Conservation (phyloP, 2,329 filamentous ascomycete species). For the Sarocladium brachiariae region DNA sequence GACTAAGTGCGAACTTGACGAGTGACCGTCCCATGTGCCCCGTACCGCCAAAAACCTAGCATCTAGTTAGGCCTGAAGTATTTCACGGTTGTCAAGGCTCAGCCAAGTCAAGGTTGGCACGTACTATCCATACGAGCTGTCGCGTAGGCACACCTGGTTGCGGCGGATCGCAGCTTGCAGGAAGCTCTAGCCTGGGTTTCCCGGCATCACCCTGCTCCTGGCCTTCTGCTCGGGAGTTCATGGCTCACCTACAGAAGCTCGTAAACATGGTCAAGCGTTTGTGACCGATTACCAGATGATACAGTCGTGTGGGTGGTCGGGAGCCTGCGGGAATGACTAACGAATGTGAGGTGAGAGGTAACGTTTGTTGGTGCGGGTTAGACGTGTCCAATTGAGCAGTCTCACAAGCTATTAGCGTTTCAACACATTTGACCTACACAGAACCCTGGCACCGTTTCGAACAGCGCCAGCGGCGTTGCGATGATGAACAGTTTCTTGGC, state of each 20-base stretch:
- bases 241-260: slow-evolving; percentile 9
- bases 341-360: no score
- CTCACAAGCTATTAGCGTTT: neutral
- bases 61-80: slow-evolving; percentile 7
- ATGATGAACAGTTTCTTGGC: no score
- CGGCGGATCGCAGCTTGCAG: slow-evolving; percentile 81
- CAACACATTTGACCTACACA: no score
- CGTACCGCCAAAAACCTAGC: slow-evolving; percentile 85
- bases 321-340: no score
- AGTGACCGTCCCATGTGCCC: slow-evolving; percentile 93
- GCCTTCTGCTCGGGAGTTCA: slow-evolving; percentile 21
- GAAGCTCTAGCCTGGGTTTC: slow-evolving; percentile 50
- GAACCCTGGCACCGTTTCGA: no score
- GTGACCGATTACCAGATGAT: no score
- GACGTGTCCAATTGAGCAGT: no score
- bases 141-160: slow-evolving; percentile 62
- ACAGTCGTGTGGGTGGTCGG: no score
- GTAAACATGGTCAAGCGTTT: neutral
- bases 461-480: no score
- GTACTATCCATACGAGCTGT: slow-evolving; percentile 82
- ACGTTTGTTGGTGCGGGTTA: no score
- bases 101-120: slow-evolving; percentile 21
- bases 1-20: slow-evolving; percentile 71
- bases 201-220: slow-evolving; percentile 19
- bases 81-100: neutral